These are phyloP conservation scores for Fusarium domesticum DNA, from an alignment of 2,329 filamentous ascomycete genomes.

Conservation along the genomic window DNA sequence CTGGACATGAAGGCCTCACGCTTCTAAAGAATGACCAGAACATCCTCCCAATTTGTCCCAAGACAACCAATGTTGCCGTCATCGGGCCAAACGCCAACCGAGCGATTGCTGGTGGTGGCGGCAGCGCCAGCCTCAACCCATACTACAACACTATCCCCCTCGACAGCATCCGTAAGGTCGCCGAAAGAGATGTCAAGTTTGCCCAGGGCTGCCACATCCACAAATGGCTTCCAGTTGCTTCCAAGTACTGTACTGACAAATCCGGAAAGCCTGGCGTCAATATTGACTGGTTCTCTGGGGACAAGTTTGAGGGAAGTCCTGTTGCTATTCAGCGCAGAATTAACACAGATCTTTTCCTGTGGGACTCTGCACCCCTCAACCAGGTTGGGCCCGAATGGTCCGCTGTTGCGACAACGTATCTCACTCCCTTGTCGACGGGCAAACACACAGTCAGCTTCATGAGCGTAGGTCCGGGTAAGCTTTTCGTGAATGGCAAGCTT, in stretches of 20 bases:
- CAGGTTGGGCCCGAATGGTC: conserved; percentile 63
- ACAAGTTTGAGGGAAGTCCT: conserved; percentile 58
- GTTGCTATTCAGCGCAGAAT: conserved; percentile 56
- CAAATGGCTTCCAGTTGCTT: conserved; percentile 30
- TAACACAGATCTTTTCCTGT: conserved; percentile 67
- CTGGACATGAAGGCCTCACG: conserved; percentile 60
- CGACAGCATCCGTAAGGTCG: conserved; percentile 56
- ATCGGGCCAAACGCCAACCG: conserved; percentile 67
- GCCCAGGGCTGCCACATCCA: conserved; percentile 38
- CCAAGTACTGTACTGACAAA: conserved; percentile 27
- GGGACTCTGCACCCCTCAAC: conserved; percentile 63
- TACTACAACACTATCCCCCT: conserved; percentile 64
- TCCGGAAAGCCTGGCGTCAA: conserved; percentile 58
- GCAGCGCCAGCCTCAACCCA: conserved; percentile 65
- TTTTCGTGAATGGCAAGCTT: conserved; percentile 58
- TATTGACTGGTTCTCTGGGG: conserved; percentile 63
- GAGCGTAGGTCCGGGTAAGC: conserved; percentile 61
- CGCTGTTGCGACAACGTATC: conserved; percentile 57
- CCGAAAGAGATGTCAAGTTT: conserved; percentile 56
- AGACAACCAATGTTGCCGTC: conserved; percentile 58
- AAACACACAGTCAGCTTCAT: conserved; percentile 66
- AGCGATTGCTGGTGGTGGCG: conserved; percentile 65
- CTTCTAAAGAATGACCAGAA: conserved; percentile 61
- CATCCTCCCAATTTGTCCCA: conserved; percentile 56
- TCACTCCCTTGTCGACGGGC: conserved; percentile 58